These are phyloP conservation scores for Brassica hybrid DNA, from an alignment of 441 rosid species.

Conservation along the genomic window DNA sequence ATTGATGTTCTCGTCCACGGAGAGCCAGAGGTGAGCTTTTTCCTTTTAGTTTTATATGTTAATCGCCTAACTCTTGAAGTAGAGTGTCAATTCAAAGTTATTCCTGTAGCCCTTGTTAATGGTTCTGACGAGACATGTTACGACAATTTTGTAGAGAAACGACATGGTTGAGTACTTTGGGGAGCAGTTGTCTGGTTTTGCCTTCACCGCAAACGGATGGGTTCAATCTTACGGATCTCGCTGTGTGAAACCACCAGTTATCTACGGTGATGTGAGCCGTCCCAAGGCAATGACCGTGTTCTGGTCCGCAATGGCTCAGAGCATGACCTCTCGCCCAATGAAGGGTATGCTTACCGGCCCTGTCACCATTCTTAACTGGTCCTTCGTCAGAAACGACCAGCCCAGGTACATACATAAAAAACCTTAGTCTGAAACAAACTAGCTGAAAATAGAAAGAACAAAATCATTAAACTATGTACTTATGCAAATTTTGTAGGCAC, in stretches of 20 bases:
- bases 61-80: too few relatives aligned
- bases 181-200: constrained; percentile 96
- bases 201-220: constrained; percentile 96
- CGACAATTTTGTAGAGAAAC: constrained; percentile 66
- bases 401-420: constrained; percentile 65
- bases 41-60: background rate
- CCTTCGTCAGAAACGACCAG: constrained; percentile 97
- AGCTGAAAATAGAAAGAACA: too few relatives aligned
- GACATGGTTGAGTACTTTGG: constrained; percentile 99
- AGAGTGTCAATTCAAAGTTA: too few relatives aligned
- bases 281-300: constrained; percentile 97
- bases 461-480: too few relatives aligned
- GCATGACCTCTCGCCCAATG: constrained; percentile 99
- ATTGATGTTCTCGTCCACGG: constrained; percentile 98
- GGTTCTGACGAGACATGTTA: constrained; percentile 29
- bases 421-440: too few relatives aligned
- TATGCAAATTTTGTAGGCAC: constrained; percentile 71
- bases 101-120: too few relatives aligned
- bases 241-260: constrained; percentile 97
- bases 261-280: constrained; percentile 99
- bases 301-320: constrained; percentile 95
- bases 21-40: constrained; percentile 86
- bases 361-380: constrained; percentile 99
- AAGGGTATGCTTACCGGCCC: constrained; percentile 99
- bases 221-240: constrained; percentile 98